These are phyloP conservation scores for Gloeostereum incarnatum DNA, from an alignment of 768 basidiomycete genomes.

Conservation along the genomic window DNA sequence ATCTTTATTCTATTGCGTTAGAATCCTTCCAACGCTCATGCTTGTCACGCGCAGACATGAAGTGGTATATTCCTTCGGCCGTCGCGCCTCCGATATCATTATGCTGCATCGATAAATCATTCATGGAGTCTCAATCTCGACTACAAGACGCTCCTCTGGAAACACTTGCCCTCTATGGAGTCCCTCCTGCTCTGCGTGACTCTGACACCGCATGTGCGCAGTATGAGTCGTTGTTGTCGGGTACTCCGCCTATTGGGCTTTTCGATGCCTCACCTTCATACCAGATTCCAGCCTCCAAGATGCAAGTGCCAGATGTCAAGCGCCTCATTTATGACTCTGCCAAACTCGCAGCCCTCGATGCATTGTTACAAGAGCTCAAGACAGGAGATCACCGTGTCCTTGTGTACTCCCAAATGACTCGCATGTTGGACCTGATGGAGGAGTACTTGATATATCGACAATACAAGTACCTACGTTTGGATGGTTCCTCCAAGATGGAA, in stretches of 20 bases:
- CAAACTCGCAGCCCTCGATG: conserved; percentile 87
- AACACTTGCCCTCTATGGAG: conserved; percentile 72
- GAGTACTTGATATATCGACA: conserved; percentile 96
- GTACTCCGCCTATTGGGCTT: conserved; percentile 58
- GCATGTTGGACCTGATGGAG: conserved; percentile 99
- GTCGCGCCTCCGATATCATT: conserved; percentile 78
- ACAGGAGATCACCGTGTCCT: conserved; percentile 87
- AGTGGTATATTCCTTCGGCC: conserved; percentile 80
- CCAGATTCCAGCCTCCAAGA: conserved; percentile 73
- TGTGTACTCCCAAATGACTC: conserved; percentile 99
- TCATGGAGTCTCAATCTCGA: conserved; percentile 59
- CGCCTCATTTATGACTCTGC: conserved; percentile 94
- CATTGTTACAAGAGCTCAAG: conserved; percentile 87
- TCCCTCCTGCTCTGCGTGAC: conserved; percentile 61
- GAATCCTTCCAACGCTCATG: conserved; percentile 67
- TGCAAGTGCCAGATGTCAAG: conserved; percentile 93
- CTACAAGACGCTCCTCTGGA: conserved; percentile 64
- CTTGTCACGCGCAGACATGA: conserved; percentile 68
- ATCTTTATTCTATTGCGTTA: conserved; percentile 50
- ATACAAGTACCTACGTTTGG: conserved; percentile 88
- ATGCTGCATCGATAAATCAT: conserved; percentile 68
- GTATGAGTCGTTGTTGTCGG: conserved; percentile 45
- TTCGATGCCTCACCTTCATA: conserved; percentile 53
- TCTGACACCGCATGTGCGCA: conserved; percentile 37
- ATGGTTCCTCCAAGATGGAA: conserved; percentile 90